These are phyloP conservation scores for Plantago coronopus DNA, from an alignment of 305 asterid genomes.

Conservation along the genomic window DNA sequence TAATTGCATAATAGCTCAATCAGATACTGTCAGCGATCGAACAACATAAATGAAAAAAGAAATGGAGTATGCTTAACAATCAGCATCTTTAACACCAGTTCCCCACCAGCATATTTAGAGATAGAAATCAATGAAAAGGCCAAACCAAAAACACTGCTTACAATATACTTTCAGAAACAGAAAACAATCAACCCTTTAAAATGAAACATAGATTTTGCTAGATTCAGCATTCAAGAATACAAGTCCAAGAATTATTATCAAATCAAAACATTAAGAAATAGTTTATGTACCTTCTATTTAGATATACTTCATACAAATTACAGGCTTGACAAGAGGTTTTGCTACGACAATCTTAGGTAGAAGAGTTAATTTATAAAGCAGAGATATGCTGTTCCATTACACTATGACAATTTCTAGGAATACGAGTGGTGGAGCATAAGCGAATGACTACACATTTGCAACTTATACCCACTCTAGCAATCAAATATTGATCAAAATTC, in stretches of 20 bases:
- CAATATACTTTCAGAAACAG: neutral
- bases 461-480: no score
- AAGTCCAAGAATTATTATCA: neutral
- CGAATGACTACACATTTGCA: no score
- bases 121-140: conserved; percentile 1
- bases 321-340: neutral
- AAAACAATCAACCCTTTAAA: neutral
- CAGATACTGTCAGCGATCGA: neutral
- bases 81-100: neutral
- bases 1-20: neutral
- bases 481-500: no score
- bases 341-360: neutral
- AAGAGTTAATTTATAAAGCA: neutral
- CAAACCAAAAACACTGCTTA: neutral
- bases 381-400: neutral
- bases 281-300: neutral
- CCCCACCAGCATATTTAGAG: neutral
- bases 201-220: neutral
- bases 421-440: no score
- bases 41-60: neutral
- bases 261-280: neutral
- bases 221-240: neutral
- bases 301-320: neutral
- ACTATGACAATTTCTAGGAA: no score
- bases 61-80: neutral